A percentile compares a stretch with the other conserved stretches of the same genome.
phyloP scores from a whole-genome alignment of 345 rosid genomes.

The Arabidopsis arenosa region DNA sequence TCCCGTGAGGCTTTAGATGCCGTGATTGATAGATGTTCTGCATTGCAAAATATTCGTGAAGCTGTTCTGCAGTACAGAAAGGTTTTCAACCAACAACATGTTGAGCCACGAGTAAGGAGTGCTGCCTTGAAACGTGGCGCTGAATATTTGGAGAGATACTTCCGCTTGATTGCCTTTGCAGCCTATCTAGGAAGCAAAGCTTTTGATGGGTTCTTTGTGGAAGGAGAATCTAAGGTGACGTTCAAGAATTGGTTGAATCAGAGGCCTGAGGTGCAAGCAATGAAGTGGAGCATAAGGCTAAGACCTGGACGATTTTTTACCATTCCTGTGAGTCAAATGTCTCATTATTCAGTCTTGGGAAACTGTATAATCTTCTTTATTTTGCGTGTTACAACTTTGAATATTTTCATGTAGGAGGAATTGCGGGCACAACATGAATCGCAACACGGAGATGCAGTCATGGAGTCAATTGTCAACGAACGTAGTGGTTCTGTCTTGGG shows the following conservation, averaged over 20 bases:
- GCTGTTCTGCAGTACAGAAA: constrained; percentile 90
- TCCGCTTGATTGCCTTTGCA: constrained; percentile 92
- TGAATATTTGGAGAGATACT: constrained; percentile 91
- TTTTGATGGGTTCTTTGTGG: constrained; percentile 85
- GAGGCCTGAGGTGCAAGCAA: constrained; percentile 93
- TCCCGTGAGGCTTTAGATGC: constrained; percentile 95
- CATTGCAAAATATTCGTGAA: constrained; percentile 92
- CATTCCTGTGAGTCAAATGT: constrained; percentile 67
- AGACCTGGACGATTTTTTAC: constrained; percentile 92
- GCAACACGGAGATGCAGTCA: constrained; percentile 93
- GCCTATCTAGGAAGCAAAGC: constrained; percentile 97
- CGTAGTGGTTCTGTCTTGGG: constrained; percentile 94
- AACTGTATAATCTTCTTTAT: background rate
- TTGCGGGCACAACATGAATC: constrained; percentile 82
- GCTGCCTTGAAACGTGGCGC: constrained; percentile 94
- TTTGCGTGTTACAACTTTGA: constrained; percentile 14
- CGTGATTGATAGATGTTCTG: constrained; percentile 93
- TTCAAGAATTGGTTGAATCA: constrained; percentile 91
- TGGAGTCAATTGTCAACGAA: constrained; percentile 89
- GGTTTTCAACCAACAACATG: constrained; percentile 88
- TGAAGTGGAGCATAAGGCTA: constrained; percentile 96
- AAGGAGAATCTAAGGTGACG: constrained; percentile 76
- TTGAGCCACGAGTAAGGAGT: constrained; percentile 88
- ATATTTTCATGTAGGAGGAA: constrained; percentile 65
- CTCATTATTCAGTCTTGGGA: constrained; percentile 11